phyloP scores from a whole-genome alignment of 768 basidiomycete species.

The Sporobolomyces phaffii region DNA sequence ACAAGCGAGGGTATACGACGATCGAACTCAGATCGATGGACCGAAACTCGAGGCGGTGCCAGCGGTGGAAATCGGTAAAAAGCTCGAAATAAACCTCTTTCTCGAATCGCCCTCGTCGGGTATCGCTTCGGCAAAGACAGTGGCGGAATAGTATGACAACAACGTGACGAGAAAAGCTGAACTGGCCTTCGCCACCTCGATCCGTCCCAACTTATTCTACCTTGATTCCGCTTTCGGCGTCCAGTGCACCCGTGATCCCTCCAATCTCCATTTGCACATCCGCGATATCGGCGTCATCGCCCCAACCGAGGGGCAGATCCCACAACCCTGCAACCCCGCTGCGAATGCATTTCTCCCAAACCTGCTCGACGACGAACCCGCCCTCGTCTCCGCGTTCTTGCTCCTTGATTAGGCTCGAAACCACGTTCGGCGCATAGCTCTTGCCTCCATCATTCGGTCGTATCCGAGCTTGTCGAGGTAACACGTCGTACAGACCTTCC shows the following conservation, averaged over 20 bases:
- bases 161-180: background rate
- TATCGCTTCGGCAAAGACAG: too few species aligned
- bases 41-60: too few species aligned
- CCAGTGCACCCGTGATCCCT: background rate
- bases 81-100: too few species aligned
- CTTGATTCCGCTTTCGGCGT: background rate
- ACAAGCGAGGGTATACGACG: too few species aligned
- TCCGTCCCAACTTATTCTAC: background rate
- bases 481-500: conserved; percentile 60
- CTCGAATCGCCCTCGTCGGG: too few species aligned
- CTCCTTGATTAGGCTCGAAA: conserved; percentile 65
- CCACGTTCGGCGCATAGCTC: conserved; percentile 60
- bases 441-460: background rate
- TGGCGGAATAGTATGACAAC: conserved; percentile 12
- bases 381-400: conserved; percentile 64
- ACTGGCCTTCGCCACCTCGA: too few species aligned
- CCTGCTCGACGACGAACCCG: conserved; percentile 73
- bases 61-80: too few species aligned
- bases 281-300: background rate
- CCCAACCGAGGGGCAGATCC: conserved; percentile 14
- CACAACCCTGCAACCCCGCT: conserved; percentile 63
- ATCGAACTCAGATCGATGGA: too few species aligned
- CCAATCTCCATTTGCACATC: too few species aligned
- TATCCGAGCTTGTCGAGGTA: conserved; percentile 44
- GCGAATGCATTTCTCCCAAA: conserved; percentile 74